phyloP scores from a whole-genome alignment of 2,329 filamentous ascomycete species.

The Massarina eburnea region DNA sequence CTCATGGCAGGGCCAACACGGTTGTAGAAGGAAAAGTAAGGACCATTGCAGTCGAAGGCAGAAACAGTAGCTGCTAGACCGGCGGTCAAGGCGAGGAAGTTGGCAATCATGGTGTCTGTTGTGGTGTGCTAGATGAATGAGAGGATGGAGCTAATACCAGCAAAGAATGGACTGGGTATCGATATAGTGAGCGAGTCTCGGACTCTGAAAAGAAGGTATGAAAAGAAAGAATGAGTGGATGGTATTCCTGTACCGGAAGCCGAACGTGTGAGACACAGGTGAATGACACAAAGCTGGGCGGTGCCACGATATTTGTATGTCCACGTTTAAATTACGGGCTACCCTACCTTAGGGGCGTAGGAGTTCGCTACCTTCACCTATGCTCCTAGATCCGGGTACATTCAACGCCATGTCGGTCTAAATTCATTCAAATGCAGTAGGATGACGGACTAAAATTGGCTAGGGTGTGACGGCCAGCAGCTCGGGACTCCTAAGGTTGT shows the following conservation, averaged over 20 bases:
- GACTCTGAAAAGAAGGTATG: conserved; percentile 36
- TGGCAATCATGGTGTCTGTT: conserved; percentile 31
- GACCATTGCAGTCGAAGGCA: conserved; percentile 39
- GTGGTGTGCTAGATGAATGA: conserved; percentile 1
- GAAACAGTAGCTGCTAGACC: conserved; percentile 32
- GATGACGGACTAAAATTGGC: conserved; percentile 12
- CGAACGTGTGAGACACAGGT: conserved; percentile 19
- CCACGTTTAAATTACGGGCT: conserved; percentile 18
- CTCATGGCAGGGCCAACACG: conserved; percentile 35
- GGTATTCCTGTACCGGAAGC: conserved; percentile 39
- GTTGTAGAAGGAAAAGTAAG: conserved; percentile 45
- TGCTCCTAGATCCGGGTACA: conserved; percentile 2
- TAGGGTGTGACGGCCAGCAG: conserved; percentile 12
- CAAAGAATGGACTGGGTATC: conserved; percentile 23
- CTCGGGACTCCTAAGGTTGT: conserved; percentile 3
- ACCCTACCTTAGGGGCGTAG: neutral
- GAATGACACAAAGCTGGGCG: conserved; percentile 9
- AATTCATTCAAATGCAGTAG: conserved; percentile 1
- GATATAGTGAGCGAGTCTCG: conserved; percentile 37
- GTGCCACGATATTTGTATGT: conserved; percentile 21
- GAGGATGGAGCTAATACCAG: conserved; percentile 9
- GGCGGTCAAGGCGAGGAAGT: conserved; percentile 29
- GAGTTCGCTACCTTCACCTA: neutral
- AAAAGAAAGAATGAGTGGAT: conserved; percentile 31
- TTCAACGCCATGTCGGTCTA: neutral